These are phyloP conservation scores for Chrysopogon serrulatus DNA, from an alignment of 176 grass and related monocot species.

Conservation along the genomic window DNA sequence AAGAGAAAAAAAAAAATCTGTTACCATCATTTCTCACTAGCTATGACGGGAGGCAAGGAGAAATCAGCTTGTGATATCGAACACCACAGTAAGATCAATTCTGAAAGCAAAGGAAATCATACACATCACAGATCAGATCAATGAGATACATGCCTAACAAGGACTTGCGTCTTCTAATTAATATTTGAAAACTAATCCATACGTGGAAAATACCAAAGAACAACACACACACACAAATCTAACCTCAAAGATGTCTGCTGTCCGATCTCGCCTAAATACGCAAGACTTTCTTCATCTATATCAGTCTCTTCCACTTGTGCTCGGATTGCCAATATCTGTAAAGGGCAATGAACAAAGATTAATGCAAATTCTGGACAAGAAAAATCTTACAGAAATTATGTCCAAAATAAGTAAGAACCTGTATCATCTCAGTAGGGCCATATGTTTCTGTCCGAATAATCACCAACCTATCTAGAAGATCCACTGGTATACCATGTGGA, in stretches of 20 bases:
- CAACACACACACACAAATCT: background rate
- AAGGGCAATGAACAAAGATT: background rate
- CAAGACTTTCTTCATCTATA: conserved; percentile 93
- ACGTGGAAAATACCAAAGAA: background rate
- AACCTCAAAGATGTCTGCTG: conserved; percentile 90
- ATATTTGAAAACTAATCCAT: background rate
- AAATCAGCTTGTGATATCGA: background rate
- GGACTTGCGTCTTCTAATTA: background rate
- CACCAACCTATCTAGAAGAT: conserved; percentile 92
- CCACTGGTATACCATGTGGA: conserved; percentile 89
- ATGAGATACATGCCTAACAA: background rate
- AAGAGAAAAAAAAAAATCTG: conserved; percentile 14
- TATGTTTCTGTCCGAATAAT: conserved; percentile 91
- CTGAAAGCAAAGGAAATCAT: background rate
- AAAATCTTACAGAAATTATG: conserved; percentile 21
- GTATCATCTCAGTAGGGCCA: conserved; percentile 89
- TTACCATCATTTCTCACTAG: background rate
- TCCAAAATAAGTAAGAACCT: conserved; percentile 44
- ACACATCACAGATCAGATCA: background rate
- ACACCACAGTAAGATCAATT: background rate
- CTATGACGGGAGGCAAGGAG: background rate
- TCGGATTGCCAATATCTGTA: conserved; percentile 84
- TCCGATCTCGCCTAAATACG: conserved; percentile 87
- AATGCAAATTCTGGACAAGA: conserved; percentile 10
- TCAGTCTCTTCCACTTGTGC: conserved; percentile 96